Evolutionary conservation across 805 yeast genomes (phyloP).

Genomic region (Candida quercuum): DNA sequence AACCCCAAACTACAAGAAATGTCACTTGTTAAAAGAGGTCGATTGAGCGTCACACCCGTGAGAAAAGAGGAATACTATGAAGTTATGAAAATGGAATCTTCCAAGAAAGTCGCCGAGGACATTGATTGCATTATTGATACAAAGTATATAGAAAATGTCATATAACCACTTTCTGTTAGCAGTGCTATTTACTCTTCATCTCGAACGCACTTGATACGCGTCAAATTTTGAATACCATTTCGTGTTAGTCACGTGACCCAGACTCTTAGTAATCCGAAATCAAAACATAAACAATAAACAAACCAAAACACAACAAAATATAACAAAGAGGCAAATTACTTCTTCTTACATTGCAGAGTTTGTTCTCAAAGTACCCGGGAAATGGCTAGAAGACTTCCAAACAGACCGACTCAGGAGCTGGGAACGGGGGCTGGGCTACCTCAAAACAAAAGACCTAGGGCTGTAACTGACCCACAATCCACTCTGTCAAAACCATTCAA

Average conservation of each 20-base stretch:
- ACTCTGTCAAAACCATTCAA: constrained; percentile 63
- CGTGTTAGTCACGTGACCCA: constrained; percentile 5
- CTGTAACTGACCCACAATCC: constrained; percentile 44
- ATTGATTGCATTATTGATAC: constrained; percentile 28
- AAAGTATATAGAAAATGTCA: constrained; percentile 11
- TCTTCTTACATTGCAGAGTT: neutral
- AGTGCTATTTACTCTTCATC: too few species aligned
- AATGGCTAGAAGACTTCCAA: constrained; percentile 36
- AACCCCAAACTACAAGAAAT: constrained; percentile 31
- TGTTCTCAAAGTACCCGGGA: neutral
- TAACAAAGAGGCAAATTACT: neutral
- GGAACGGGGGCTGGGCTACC: constrained; percentile 71
- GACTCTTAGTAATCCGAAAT: neutral
- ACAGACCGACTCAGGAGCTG: constrained; percentile 39
- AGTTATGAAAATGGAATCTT: constrained; percentile 31
- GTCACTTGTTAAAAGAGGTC: constrained; percentile 41
- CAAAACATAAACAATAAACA: constrained; percentile 6
- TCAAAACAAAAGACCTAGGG: constrained; percentile 48
- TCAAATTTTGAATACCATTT: neutral
- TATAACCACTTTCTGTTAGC: too few species aligned
- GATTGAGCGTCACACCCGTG: constrained; percentile 50
- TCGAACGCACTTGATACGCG: neutral
- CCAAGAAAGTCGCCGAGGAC: constrained; percentile 23
- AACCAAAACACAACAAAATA: neutral
- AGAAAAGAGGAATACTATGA: constrained; percentile 35